Base-by-base conservation (phyloP, 176 grass and related monocot genomes). In the Aegilops speltoides region DNA sequence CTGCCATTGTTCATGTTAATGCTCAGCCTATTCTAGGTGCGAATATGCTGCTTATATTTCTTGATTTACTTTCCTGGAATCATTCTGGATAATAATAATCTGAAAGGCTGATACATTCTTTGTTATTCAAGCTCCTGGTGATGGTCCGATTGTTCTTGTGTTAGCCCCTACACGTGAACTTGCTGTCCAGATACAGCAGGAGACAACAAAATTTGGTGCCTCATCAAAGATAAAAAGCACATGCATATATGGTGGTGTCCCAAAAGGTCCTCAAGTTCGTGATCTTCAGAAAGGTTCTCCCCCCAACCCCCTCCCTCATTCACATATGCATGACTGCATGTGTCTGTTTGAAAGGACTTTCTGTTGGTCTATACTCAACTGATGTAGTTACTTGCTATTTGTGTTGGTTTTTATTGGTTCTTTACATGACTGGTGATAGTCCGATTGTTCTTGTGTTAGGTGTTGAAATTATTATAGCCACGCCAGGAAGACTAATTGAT, bases 191-290 rank as follows among this genome's bases (percentile, higher is more conserved):
- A 99, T 99, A 90, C 90, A 99, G 72, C 94, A 97, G 85, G 97
- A 97, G 64, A 81, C 94, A 36, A 91, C 92, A 69, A 97, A 99
- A 76, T 99, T 99, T 48, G 97, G 97, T 83, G 90, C 92, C 71
- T 99, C 97, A 68, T 99, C 94, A 78, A 99, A 96, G 85, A 93
- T 99, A 85, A 97, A 99, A 83, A 99, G 85, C 84, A 99, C 94
- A 25, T 99, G 94, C 74, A 97, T 97, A 83, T 99, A 99, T 90
- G 97, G 94, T 89, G 94, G 94, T 73, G 97, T 99, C 78, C 97
- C 97, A 60, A 99, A 97, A 90, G 97, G 94, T 63, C 94, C 97
- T 83, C 97, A 99, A 96, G 94, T 99, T 89, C 90, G 97, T 25
- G 97, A 99, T 92, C 94, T 98, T 73, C 97, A 96, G 70, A 99